Evolutionary conservation across 768 basidiomycete species (phyloP), one percentile per base, ranked within the genome.

Genomic region (Hydnomerulius pinastri): DNA sequence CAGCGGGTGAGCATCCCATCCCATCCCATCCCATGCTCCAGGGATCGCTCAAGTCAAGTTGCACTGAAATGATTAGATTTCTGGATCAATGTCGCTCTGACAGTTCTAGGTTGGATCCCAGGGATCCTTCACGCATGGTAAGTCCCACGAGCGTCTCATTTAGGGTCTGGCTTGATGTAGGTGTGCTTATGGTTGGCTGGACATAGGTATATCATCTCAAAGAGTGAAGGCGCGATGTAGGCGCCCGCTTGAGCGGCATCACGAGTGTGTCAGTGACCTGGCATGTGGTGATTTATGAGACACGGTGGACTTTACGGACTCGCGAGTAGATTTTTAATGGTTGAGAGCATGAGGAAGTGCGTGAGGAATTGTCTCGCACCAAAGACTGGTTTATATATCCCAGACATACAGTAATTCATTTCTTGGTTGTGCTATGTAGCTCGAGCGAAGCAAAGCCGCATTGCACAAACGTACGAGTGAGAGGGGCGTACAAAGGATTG

Each of bases 41-140:
- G 7, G 29, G 29, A 8, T 13, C 7, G 8, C 29, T n/a, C 29
- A 37, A 36, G 18, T 49, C 8, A 30, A 21, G 35, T 42, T 11
- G 10, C 9, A 11, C 38, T 35, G n/a, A 6, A 25, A 11, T 21
- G 23, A 21, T 9, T 35, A 70, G 71, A 73, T 50, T 61, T 74
- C 39, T 65, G 63, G 59, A 71, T 73, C 44, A 74, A 76, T 50
- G 62, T 73, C 35, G 53, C 68, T 5, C 59, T 77, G 4, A 67
- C 64, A 52, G 62, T 78, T 27, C 62, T 80, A 7, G 77, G 76
- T 28, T 80, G 77, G 78, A 73, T 81, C 44, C 79, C 79, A 10
- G 79, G 77, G 24, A 70, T 78, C 7, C 61, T 80, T 40, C 79
- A 82, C 56, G 77, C 78, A 17, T 79, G 76, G 78, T 78, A 46